These are phyloP conservation scores for Pythium brachiatum DNA, from an alignment of 352 stramenopile genomes.

Conservation along the genomic window DNA sequence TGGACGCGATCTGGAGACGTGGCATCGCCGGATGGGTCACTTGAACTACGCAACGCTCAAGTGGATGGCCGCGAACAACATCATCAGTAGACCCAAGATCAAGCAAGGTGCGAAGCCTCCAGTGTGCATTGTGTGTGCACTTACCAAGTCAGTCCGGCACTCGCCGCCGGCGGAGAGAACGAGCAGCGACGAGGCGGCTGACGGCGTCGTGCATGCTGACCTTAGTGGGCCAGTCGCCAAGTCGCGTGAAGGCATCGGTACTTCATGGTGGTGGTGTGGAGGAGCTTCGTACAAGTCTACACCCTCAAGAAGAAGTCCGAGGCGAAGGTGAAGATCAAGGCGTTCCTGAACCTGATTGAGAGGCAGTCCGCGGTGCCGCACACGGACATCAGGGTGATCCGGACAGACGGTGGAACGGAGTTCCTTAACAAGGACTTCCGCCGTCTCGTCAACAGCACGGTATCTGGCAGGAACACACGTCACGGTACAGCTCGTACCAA, in stretches of 20 bases:
- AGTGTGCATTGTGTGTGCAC: neutral
- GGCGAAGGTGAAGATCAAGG: neutral
- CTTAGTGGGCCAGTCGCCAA: neutral
- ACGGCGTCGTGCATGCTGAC: neutral
- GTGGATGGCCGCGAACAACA: neutral
- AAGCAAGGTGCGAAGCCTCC: neutral
- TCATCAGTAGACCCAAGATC: neutral
- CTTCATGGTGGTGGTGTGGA: conserved; percentile 4
- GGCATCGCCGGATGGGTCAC: conserved; percentile 5
- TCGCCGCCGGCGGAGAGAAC: neutral
- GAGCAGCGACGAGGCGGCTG: neutral
- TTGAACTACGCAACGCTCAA: conserved; percentile 6
- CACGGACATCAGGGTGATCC: neutral
- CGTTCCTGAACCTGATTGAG: neutral
- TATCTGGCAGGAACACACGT: conserved; percentile 18
- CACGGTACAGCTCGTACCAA: conserved; percentile 14
- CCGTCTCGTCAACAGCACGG: conserved; percentile 1
- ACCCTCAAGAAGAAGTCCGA: neutral
- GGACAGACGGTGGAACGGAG: conserved; percentile 22
- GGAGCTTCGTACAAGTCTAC: neutral
- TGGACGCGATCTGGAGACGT: neutral
- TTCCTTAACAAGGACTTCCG: conserved; percentile 17
- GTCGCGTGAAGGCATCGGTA: neutral
- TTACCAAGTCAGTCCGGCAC: neutral
- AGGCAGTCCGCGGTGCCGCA: neutral